Evolutionary conservation across 2,329 filamentous ascomycete species (phyloP), one percentile per base, ranked within the genome.

Genomic region (Ceratocystis huliohia): DNA sequence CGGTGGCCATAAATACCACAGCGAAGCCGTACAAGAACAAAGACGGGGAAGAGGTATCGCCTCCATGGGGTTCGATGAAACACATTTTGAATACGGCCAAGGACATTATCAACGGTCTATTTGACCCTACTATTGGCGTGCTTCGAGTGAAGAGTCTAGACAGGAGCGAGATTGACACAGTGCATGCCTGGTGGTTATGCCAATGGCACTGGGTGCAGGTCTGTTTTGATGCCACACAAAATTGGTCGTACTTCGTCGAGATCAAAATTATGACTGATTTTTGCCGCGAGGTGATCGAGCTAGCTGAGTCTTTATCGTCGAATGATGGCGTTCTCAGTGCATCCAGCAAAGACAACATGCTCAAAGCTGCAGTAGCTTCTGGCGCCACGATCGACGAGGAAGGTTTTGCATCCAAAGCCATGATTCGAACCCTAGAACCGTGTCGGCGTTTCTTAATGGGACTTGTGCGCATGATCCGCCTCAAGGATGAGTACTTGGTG

Each of bases 201-300:
- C 83, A 92, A 70, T 99, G 95, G 95, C 82, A 83, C 66, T 86
- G 86, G 59, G 80, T 97, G 56, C 87, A 87, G 53, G 86, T 88
- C 66, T 89, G 93, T 17, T 96, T 96, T 72, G 80, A 85, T 53
- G 85, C 87, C 68, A 95, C 92, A 2, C 91, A 96, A 73, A 78
- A 79, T 10, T 99, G 94, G 94, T 91, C 90, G 69, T 78, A 84
- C 15, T 82, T 82, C 3, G 84, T 89, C 67, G 87, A 93, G 63
- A 94, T 91, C 73, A 76, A 80, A 22, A 80, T 84, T 65, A 92
- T 99, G 89, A 87, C 91, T 71, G 87, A 96, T 67, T 96, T 97
- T 72, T 96, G 92, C 73, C 87, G 94, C 70, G 91, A 96, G 73
- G 89, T 89, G 15, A 99, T 99, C 84, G 91, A 97, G 71, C 89